A percentile compares a stretch with the other conserved stretches of the same genome.
Evolutionary conservation across 2,329 filamentous ascomycete species (phyloP).

Genomic region (Fusarium multiceps): DNA sequence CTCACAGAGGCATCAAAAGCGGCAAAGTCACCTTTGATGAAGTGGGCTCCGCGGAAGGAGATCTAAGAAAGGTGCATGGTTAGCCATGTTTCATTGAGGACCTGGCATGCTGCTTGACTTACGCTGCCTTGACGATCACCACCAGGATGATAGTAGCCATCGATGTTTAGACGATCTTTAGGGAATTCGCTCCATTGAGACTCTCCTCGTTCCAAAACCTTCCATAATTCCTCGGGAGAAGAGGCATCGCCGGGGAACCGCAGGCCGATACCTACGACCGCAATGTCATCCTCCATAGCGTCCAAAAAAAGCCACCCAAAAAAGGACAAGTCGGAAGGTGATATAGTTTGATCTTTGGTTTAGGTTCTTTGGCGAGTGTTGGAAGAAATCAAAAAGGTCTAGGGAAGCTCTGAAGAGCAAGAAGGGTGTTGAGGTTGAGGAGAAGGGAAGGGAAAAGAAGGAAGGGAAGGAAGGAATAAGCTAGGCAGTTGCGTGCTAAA

Average conservation of each 20-base stretch:
- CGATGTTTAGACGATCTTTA: slow-evolving; percentile 60
- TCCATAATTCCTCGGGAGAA: slow-evolving; percentile 59
- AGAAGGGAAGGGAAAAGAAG: neutral
- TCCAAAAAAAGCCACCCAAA: slow-evolving; percentile 3
- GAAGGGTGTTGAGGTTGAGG: neutral
- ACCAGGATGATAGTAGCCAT: slow-evolving; percentile 66
- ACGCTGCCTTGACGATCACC: slow-evolving; percentile 62
- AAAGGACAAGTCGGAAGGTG: neutral
- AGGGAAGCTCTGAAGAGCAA: neutral
- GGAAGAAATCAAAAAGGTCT: neutral
- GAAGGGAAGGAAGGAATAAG: neutral
- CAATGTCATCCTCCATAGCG: slow-evolving; percentile 57
- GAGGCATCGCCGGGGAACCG: slow-evolving; percentile 63
- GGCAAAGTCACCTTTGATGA: slow-evolving; percentile 59
- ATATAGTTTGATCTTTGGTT: neutral
- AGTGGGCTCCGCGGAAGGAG: slow-evolving; percentile 62
- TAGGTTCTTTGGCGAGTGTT: neutral
- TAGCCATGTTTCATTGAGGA: slow-evolving; percentile 7
- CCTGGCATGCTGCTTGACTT: slow-evolving; percentile 38
- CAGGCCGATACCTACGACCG: slow-evolving; percentile 63
- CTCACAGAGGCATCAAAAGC: slow-evolving; percentile 63
- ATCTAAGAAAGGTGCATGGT: slow-evolving; percentile 49
- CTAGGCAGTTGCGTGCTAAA: neutral
- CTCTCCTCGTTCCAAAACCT: slow-evolving; percentile 57
- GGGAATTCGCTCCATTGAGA: slow-evolving; percentile 64